Evolutionary conservation across 371 early-diverging fungal species (phyloP), one percentile per base, ranked within the genome.

Genomic region (Saksenaea vasiformis): DNA sequence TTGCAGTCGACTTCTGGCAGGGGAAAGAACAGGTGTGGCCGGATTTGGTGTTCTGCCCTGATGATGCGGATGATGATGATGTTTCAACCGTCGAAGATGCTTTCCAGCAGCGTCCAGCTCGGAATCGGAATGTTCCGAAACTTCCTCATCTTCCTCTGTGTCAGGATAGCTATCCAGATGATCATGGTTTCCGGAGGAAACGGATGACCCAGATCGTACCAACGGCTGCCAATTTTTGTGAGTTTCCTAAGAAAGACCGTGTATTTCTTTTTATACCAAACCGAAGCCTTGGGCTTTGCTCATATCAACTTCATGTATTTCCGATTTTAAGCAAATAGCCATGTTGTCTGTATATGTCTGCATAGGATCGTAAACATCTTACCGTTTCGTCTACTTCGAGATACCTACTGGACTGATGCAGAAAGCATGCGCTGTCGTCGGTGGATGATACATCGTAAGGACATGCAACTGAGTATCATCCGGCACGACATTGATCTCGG

Each of bases 221-320:
- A 78, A 54, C 35, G 66, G 70, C 74, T 69, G 68, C 22, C 19
- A 41, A 13, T 22, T 3, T 24, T 0, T 4, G 27, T 47, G 17
- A 47, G 24, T 47, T 1, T 47, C 22, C 9, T 47, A 1, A 9
- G 8, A 8, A n/a, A n/a, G n/a, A n/a, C n/a, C n/a, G 10, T 47
- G 22, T 22, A 7, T 19, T 10, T 2, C 22, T 47, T 19, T 22
- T 14, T 34, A 36, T 43, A 58, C 68, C 37, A 38, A 41, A 31
- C 56, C 65, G 54, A 57, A 68, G 15, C 62, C 66, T 62, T 27
- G 64, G 0, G 60, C 62, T 17, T 55, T 56, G 38, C 65, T 62
- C 11, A 85, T 63, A 44, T 87, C 85, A 47, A 87, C 71, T 58
- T 87, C 87, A 51, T 80, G 83, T 41, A 87, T 75, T 65, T 87